These are phyloP conservation scores for Diplogelasinospora grovesii DNA, from an alignment of 495 filamentous ascomycete genomes.

Conservation along the genomic window DNA sequence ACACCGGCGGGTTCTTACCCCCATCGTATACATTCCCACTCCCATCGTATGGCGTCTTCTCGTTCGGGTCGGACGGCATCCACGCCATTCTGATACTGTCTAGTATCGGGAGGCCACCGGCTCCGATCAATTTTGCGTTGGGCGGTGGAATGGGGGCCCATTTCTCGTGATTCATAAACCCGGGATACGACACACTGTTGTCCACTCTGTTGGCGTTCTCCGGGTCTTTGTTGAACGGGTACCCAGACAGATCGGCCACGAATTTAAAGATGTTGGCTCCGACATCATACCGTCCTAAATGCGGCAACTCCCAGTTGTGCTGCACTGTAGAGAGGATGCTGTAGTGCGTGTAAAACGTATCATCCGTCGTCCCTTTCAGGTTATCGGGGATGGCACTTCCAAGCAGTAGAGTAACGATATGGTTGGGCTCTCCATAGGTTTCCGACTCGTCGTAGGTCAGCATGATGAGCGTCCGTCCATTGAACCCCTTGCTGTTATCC, in stretches of 20 bases:
- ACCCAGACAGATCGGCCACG: slow-evolving; percentile 53
- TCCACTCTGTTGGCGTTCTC: slow-evolving; percentile 52
- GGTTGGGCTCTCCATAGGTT: slow-evolving; percentile 50
- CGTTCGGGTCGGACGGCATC: slow-evolving; percentile 11
- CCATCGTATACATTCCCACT: slow-evolving; percentile 40
- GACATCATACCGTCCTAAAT: slow-evolving; percentile 64
- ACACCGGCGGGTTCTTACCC: slow-evolving; percentile 22
- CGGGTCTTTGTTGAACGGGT: slow-evolving; percentile 49
- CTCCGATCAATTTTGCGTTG: slow-evolving; percentile 38
- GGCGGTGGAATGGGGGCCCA: slow-evolving; percentile 32
- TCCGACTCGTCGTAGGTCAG: slow-evolving; percentile 63
- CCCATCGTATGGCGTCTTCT: slow-evolving; percentile 42
- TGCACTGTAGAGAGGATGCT: slow-evolving; percentile 57
- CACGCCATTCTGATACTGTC: slow-evolving; percentile 24
- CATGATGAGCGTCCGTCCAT: slow-evolving; percentile 55
- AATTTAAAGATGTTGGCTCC: slow-evolving; percentile 61
- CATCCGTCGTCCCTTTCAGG: slow-evolving; percentile 52
- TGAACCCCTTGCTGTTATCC: slow-evolving; percentile 54
- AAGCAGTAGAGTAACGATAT: slow-evolving; percentile 55
- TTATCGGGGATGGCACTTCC: slow-evolving; percentile 54
- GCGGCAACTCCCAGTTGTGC: slow-evolving; percentile 61
- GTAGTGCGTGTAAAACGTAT: slow-evolving; percentile 69
- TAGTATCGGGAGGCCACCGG: slow-evolving; percentile 33
- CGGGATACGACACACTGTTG: slow-evolving; percentile 57
- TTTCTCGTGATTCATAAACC: slow-evolving; percentile 42